Evolutionary conservation across 1,284 basidiomycete genomes (phyloP).

Genomic region (Apiotrichum domesticum): DNA sequence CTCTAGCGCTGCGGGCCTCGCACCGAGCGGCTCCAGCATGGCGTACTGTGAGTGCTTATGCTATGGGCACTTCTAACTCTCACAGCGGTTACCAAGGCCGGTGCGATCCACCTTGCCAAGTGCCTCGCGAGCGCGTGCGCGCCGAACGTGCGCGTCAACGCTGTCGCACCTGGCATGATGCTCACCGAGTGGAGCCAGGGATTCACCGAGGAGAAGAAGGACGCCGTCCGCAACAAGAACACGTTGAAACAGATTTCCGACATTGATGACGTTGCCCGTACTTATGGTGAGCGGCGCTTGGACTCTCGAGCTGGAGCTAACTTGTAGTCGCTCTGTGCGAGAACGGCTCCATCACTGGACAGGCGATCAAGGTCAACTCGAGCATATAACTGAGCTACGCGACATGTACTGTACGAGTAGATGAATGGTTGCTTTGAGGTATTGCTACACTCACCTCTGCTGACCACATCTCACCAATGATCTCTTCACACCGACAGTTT

Average conservation of each 20-base stretch:
- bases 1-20: slow-evolving; percentile 13
- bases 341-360: slow-evolving; percentile 8
- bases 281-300: slow-evolving; percentile 1
- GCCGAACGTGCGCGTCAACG: slow-evolving; percentile 22
- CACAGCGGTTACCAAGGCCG: slow-evolving; percentile 23
- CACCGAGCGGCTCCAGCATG: slow-evolving; percentile 19
- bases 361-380: slow-evolving; percentile 9
- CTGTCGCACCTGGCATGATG: slow-evolving; percentile 21
- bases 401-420: not conserved
- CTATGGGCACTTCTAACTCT: not conserved
- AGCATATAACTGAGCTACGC: not conserved
- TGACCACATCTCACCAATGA: too few species aligned
- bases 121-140: slow-evolving; percentile 21
- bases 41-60: not conserved
- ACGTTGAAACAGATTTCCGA: slow-evolving; percentile 11
- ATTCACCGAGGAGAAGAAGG: slow-evolving; percentile 17
- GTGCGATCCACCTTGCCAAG: slow-evolving; percentile 20
- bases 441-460: too few species aligned
- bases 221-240: slow-evolving; percentile 8
- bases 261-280: slow-evolving; percentile 12
- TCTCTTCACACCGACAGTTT: too few species aligned
- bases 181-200: slow-evolving; percentile 23
- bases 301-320: not conserved
- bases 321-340: slow-evolving; percentile 4
- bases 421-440: not conserved